These are phyloP conservation scores for Phytopythium ostracodes DNA, from an alignment of 352 stramenopile genomes.

Conservation along the genomic window DNA sequence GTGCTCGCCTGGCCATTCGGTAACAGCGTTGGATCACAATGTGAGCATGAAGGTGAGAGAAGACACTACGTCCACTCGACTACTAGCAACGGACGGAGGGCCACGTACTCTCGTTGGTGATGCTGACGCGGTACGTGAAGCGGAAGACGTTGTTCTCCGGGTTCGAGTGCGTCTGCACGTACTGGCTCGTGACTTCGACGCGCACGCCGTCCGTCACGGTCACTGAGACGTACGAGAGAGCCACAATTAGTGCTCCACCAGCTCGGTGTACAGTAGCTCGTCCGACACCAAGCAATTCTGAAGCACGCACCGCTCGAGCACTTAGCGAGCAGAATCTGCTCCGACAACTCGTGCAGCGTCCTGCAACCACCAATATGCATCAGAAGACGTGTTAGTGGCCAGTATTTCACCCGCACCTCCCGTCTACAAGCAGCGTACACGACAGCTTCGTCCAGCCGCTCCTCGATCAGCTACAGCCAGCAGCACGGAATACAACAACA, in stretches of 20 bases:
- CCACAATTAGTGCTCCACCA: no score
- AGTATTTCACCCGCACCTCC: not conserved
- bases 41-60: no score
- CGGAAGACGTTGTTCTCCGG: slow-evolving; percentile 48
- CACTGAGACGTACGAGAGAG: no score
- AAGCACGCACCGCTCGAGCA: slow-evolving; percentile 58
- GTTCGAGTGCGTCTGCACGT: slow-evolving; percentile 50
- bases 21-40: no score
- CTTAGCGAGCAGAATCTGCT: slow-evolving; percentile 59
- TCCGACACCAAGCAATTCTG: not conserved
- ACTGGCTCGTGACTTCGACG: slow-evolving; percentile 73
- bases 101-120: slow-evolving; percentile 65
- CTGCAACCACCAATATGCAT: slow-evolving; percentile 16
- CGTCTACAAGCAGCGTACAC: slow-evolving; percentile 19
- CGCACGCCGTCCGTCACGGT: slow-evolving; percentile 62
- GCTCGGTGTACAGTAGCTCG: no score
- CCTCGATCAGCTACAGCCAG: slow-evolving; percentile 23
- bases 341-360: slow-evolving; percentile 53
- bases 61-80: not conserved
- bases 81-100: not conserved
- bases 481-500: not conserved
- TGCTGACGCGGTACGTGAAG: slow-evolving; percentile 77
- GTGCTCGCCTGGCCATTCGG: slow-evolving; percentile 48
- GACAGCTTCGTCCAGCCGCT: slow-evolving; percentile 69
- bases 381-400: not conserved